Conservation (phyloP, 2,329 filamentous ascomycete genomes). For the Pseudopyrenochaeta lycopersici region DNA sequence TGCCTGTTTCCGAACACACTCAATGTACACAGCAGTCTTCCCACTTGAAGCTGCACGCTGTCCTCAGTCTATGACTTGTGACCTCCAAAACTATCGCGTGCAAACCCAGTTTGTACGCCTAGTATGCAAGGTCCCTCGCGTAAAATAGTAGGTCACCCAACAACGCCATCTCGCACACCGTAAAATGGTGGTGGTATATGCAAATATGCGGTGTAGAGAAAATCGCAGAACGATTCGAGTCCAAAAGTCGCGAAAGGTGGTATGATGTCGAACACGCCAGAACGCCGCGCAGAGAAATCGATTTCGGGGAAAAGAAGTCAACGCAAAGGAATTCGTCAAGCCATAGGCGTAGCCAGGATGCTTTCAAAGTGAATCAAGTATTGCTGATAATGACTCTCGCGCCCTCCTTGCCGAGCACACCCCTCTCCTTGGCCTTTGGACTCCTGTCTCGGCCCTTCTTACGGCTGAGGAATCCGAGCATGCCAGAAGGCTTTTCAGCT, state of each 20-base stretch:
- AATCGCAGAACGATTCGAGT: constrained; percentile 8
- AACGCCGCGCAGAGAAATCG: constrained; percentile 41
- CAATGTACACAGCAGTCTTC: background rate
- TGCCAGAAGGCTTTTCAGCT: constrained; percentile 70
- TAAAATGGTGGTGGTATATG: constrained; percentile 19
- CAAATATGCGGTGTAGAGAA: constrained; percentile 24
- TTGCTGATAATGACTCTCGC: constrained; percentile 69
- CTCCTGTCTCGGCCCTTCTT: constrained; percentile 92
- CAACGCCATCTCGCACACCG: constrained; percentile 28
- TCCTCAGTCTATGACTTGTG: background rate
- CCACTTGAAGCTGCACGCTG: background rate
- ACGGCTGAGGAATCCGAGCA: constrained; percentile 87
- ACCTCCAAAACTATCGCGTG: background rate
- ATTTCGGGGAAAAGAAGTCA: constrained; percentile 22
- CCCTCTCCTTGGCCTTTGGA: constrained; percentile 92
- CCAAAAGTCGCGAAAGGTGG: constrained; percentile 22
- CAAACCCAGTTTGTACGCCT: background rate
- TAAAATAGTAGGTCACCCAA: constrained; percentile 1
- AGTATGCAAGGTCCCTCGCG: background rate
- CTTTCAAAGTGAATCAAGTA: constrained; percentile 33
- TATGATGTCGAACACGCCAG: constrained; percentile 30
- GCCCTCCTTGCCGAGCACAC: constrained; percentile 93
- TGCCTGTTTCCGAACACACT: background rate
- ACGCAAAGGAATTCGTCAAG: constrained; percentile 42
- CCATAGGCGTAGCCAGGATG: constrained; percentile 15